Conservation (phyloP, 2,329 filamentous ascomycete genomes). For the Colletotrichum lentis region DNA sequence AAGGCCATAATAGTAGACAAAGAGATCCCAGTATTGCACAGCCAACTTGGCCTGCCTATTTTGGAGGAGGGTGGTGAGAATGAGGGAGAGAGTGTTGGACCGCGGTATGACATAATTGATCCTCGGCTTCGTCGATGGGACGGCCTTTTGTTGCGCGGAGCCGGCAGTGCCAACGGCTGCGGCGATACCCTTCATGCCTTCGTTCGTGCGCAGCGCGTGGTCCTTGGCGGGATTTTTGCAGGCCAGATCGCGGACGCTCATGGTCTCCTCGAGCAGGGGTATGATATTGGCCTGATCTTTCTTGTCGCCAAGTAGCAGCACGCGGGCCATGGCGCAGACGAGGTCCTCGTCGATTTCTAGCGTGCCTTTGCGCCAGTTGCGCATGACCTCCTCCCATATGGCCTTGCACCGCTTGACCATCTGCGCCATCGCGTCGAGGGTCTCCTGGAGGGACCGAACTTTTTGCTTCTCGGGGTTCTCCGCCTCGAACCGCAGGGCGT, state of each 20-base stretch:
- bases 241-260: constrained; percentile 71
- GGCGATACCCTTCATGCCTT: constrained; percentile 41
- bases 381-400: constrained; percentile 82
- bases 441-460: constrained; percentile 45
- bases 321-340: constrained; percentile 80
- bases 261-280: constrained; percentile 80
- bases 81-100: constrained; percentile 70
- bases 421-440: constrained; percentile 49
- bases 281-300: constrained; percentile 76
- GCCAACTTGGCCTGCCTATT: constrained; percentile 69
- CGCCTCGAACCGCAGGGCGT: constrained; percentile 69
- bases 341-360: constrained; percentile 80
- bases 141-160: constrained; percentile 35
- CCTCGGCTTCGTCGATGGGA: constrained; percentile 6
- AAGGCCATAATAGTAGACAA: constrained; percentile 70
- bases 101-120: constrained; percentile 55
- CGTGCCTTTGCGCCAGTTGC: constrained; percentile 76
- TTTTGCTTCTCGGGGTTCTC: constrained; percentile 45
- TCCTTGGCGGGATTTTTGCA: constrained; percentile 12
- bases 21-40: constrained; percentile 78
- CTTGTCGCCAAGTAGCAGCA: constrained; percentile 73
- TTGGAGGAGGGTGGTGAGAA: constrained; percentile 70
- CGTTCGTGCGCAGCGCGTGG: constrained; percentile 29
- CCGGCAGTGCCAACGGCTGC: constrained; percentile 26
- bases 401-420: constrained; percentile 72